Evolutionary conservation across 192 early-diverging fungal genomes (phyloP).

Genomic region (Podila verticillata): DNA sequence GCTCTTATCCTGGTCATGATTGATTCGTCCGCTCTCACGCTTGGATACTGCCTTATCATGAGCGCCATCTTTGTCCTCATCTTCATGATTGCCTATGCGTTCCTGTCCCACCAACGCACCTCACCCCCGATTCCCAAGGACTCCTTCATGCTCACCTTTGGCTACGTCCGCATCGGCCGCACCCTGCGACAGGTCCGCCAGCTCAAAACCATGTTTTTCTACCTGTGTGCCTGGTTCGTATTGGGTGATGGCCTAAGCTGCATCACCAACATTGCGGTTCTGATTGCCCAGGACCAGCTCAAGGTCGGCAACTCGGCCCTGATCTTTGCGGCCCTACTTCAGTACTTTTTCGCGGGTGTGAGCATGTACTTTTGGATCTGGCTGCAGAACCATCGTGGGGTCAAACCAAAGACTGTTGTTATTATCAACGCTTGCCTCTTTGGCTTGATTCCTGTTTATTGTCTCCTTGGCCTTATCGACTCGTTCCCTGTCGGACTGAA

Average conservation of each 20-base stretch:
- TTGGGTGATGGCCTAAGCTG: constrained; percentile 72
- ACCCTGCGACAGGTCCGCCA: constrained; percentile 54
- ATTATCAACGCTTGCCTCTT: constrained; percentile 60
- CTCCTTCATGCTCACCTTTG: constrained; percentile 47
- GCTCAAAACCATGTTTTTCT: constrained; percentile 63
- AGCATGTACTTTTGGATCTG: constrained; percentile 65
- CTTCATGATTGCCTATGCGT: constrained; percentile 23
- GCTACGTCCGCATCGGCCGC: constrained; percentile 43
- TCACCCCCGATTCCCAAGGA: constrained; percentile 56
- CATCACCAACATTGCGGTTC: constrained; percentile 58
- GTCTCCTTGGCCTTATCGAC: constrained; percentile 64
- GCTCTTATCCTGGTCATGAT: constrained; percentile 9
- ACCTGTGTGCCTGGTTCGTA: constrained; percentile 76
- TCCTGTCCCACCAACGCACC: constrained; percentile 44
- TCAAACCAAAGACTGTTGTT: constrained; percentile 61
- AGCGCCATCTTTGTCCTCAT: constrained; percentile 17
- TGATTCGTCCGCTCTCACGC: constrained; percentile 6
- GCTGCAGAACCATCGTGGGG: constrained; percentile 58
- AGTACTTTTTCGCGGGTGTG: constrained; percentile 58
- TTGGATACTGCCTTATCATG: constrained; percentile 35
- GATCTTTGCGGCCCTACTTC: constrained; percentile 63
- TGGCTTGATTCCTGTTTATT: constrained; percentile 66
- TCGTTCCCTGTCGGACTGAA: constrained; percentile 59
- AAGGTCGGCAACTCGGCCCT: constrained; percentile 53
- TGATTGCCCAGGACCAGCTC: constrained; percentile 63